Evolutionary conservation across 352 stramenopile species (phyloP).

Genomic region (Phytopythium litorale): DNA sequence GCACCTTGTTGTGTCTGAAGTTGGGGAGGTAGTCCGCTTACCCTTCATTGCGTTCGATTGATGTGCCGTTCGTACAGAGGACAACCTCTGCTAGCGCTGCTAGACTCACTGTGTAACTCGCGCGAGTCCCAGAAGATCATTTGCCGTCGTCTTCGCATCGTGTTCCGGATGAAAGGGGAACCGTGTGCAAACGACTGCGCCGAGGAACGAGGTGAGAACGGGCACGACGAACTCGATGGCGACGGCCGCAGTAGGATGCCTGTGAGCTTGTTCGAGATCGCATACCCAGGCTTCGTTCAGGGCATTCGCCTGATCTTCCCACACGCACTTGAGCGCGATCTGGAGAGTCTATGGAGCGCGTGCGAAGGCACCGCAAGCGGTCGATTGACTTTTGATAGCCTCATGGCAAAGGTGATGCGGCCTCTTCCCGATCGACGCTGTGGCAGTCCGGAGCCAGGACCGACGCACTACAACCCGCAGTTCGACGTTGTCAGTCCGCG

Average conservation of each 20-base stretch:
- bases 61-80: slow-evolving; percentile 14
- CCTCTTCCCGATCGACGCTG: slow-evolving; percentile 19
- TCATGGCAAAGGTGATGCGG: slow-evolving; percentile 18
- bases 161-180: slow-evolving; percentile 36
- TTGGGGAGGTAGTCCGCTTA: neutral
- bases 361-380: slow-evolving; percentile 15
- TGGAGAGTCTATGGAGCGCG: slow-evolving; percentile 54
- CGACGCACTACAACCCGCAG: slow-evolving; percentile 60
- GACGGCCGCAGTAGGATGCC: neutral
- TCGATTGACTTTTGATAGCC: slow-evolving; percentile 12
- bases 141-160: slow-evolving; percentile 42
- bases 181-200: neutral
- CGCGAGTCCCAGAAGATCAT: slow-evolving; percentile 53
- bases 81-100: slow-evolving; percentile 34
- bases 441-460: slow-evolving; percentile 55
- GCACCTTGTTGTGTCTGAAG: neutral
- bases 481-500: slow-evolving; percentile 42
- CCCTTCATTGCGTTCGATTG: no score
- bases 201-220: neutral
- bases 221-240: neutral
- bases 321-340: slow-evolving; percentile 35
- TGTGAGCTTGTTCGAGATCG: neutral
- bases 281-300: slow-evolving; percentile 31
- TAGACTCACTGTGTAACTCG: slow-evolving; percentile 46
- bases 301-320: slow-evolving; percentile 54